Conservation (phyloP, 2,329 filamentous ascomycete genomes). For the Epicoccum nigrum region DNA sequence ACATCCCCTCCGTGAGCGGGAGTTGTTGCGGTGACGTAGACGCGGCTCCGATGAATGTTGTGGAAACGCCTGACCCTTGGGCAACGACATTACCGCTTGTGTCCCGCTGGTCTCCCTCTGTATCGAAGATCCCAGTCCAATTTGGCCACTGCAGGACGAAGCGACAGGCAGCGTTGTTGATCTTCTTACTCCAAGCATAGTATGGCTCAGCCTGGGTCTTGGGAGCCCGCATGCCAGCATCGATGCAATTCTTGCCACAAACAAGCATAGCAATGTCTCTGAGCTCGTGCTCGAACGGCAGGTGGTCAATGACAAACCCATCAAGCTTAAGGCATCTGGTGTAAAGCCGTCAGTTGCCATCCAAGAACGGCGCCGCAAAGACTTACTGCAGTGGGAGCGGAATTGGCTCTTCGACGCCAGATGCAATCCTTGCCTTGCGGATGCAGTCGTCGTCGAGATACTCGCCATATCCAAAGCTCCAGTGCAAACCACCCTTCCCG, state of each 20-base stretch:
- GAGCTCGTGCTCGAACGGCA: constrained; percentile 39
- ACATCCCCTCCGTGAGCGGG: constrained; percentile 9
- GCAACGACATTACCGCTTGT: constrained; percentile 20
- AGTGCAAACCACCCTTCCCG: constrained; percentile 39
- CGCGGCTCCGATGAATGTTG: constrained; percentile 7
- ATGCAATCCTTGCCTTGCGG: constrained; percentile 39
- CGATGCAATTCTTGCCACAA: constrained; percentile 35
- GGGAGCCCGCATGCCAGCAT: constrained; percentile 37
- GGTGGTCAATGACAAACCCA: constrained; percentile 43
- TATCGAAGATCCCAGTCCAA: constrained; percentile 34
- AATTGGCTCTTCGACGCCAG: constrained; percentile 27
- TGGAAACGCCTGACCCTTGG: constrained; percentile 20
- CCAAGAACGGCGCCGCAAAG: neutral
- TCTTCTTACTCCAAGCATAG: constrained; percentile 23
- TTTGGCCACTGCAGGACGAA: constrained; percentile 35
- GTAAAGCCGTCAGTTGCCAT: neutral
- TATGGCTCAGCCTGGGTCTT: constrained; percentile 19
- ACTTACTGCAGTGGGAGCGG: constrained; percentile 31
- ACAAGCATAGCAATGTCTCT: constrained; percentile 28
- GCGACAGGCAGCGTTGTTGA: constrained; percentile 26
- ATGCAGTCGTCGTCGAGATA: constrained; percentile 43
- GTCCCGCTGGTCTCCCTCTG: constrained; percentile 27
- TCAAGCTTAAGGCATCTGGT: constrained; percentile 36
- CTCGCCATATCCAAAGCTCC: constrained; percentile 38
- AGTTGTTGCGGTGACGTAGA: neutral